phyloP scores from a whole-genome alignment of 768 basidiomycete genomes.

The Clathrus columnatus region DNA sequence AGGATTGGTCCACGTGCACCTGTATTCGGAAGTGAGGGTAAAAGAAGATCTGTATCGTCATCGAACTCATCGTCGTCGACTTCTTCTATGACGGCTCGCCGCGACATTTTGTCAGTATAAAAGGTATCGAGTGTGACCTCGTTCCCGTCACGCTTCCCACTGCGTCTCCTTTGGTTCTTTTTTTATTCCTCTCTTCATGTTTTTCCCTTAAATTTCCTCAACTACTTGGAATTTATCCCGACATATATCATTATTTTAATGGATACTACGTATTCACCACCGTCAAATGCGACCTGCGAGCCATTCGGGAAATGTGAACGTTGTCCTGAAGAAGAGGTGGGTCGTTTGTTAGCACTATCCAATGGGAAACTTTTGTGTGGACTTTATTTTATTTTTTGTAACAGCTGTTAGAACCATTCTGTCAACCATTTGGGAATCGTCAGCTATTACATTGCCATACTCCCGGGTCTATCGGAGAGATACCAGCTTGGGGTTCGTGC shows the following conservation, averaged over 20 bases:
- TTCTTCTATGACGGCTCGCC: constrained; percentile 62
- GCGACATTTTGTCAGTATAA: constrained; percentile 43
- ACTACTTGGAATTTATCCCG: not conserved
- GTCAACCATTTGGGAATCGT: constrained; percentile 92
- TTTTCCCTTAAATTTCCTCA: no score
- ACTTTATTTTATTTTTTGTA: constrained; percentile 10
- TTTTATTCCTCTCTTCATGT: not conserved
- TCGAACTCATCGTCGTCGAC: constrained; percentile 97
- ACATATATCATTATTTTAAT: not conserved
- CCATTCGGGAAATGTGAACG: constrained; percentile 53
- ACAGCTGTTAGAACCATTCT: constrained; percentile 81
- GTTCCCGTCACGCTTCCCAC: not conserved
- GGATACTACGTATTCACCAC: not conserved
- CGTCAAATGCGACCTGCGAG: constrained; percentile 25
- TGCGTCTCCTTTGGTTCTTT: not conserved
- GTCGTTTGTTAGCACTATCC: constrained; percentile 18
- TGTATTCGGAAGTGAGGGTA: constrained; percentile 63
- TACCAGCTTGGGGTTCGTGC: constrained; percentile 87
- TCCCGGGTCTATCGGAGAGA: constrained; percentile 31
- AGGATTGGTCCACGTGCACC: constrained; percentile 69
- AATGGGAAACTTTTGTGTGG: not conserved
- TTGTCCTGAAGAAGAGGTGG: constrained; percentile 55
- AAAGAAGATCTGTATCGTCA: constrained; percentile 87
- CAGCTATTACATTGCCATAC: constrained; percentile 72
- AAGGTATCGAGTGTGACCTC: constrained; percentile 2